Percentiles rank a stretch among this genome's conserved stretches.
Conservation (phyloP, 768 basidiomycete genomes). For the Pulveroboletus ravenelii region DNA sequence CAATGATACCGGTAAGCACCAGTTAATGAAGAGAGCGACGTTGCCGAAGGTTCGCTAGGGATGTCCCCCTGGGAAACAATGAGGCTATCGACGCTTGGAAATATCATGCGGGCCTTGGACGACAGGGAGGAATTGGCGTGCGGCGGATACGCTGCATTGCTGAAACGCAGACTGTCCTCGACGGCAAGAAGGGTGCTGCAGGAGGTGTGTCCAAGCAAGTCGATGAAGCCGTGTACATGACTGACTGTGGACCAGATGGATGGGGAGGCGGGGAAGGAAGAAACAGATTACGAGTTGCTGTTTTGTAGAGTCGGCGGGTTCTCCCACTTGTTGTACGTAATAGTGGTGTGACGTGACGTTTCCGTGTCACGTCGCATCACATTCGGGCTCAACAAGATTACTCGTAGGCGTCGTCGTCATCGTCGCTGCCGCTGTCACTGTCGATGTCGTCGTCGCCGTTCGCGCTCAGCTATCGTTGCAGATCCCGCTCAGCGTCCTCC, state of each 20-base stretch:
- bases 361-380: conserved; percentile 11
- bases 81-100: conserved; percentile 46
- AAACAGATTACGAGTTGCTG: conserved; percentile 15
- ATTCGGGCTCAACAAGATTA: conserved; percentile 13
- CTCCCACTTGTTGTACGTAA: conserved; percentile 20
- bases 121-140: conserved; percentile 6
- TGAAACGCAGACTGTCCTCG: conserved; percentile 30
- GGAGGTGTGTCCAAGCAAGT: conserved; percentile 19
- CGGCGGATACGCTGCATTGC: conserved; percentile 24
- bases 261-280: neutral
- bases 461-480: conserved; percentile 38
- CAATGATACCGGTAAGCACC: conserved; percentile 25
- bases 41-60: conserved; percentile 7
- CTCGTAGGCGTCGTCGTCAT: neutral
- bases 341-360: conserved; percentile 22
- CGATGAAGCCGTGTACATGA: neutral
- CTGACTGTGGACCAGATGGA: conserved; percentile 9
- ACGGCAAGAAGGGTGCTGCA: conserved; percentile 25
- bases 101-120: conserved; percentile 34
- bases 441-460: conserved; percentile 37
- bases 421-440: conserved; percentile 1
- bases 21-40: neutral
- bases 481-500: conserved; percentile 50
- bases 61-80: conserved; percentile 23
- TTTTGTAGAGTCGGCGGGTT: conserved; percentile 14